phyloP scores from a whole-genome alignment of 1,284 basidiomycete genomes.

The Ganoderma resinaceum region DNA sequence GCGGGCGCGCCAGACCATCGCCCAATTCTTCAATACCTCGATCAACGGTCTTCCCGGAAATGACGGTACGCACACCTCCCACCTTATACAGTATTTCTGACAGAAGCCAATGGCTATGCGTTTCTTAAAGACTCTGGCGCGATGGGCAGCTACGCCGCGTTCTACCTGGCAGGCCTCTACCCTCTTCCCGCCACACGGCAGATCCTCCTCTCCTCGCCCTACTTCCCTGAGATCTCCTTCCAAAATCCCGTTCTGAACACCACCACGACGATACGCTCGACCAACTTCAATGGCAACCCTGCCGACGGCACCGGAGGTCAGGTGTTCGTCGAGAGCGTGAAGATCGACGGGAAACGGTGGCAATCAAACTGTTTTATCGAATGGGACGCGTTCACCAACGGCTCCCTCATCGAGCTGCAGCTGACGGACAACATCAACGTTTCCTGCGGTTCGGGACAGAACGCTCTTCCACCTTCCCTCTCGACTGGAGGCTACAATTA shows the following conservation, averaged over 20 bases:
- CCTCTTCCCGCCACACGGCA: constrained; percentile 69
- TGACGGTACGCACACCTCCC: too few relatives aligned
- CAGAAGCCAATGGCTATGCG: too few relatives aligned
- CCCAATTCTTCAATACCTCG: constrained; percentile 61
- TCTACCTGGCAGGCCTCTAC: constrained; percentile 67
- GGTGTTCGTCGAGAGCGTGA: constrained; percentile 65
- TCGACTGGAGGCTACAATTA: constrained; percentile 60
- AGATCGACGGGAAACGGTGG: constrained; percentile 61
- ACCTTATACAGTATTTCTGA: too few relatives aligned
- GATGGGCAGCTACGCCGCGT: constrained; percentile 72
- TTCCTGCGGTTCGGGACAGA: constrained; percentile 55
- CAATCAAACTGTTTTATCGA: constrained; percentile 68
- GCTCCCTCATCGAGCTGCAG: constrained; percentile 55
- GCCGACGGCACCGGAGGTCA: constrained; percentile 54
- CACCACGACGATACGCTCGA: constrained; percentile 60
- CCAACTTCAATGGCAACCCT: constrained; percentile 61
- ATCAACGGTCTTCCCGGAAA: constrained; percentile 66
- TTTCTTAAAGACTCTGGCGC: constrained; percentile 61
- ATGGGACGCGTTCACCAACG: constrained; percentile 61
- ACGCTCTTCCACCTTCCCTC: constrained; percentile 62
- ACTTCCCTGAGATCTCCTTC: constrained; percentile 66
- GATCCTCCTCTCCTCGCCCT: constrained; percentile 66
- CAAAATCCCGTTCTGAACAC: constrained; percentile 62
- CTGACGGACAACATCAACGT: constrained; percentile 58
- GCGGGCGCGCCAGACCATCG: constrained; percentile 58